phyloP scores from a whole-genome alignment of 805 yeast species.

The Myxozyma geophila region DNA sequence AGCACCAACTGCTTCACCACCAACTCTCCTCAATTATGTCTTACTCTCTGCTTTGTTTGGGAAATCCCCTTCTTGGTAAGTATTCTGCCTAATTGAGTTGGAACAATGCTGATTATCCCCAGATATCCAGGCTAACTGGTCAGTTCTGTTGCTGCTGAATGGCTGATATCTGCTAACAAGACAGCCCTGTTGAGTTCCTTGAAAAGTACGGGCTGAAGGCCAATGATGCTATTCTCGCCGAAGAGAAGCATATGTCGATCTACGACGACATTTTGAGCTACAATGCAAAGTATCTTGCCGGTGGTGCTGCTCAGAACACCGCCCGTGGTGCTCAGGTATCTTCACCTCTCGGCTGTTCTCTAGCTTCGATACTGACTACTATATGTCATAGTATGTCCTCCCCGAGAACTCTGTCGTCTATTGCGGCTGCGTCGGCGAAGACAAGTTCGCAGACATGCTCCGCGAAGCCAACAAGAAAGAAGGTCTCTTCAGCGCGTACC shows the following conservation, averaged over 20 bases:
- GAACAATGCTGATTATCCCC: constrained; percentile 4
- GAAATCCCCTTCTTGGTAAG: constrained; percentile 39
- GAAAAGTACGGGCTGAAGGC: constrained; percentile 82
- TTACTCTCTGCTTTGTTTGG: constrained; percentile 34
- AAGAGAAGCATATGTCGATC: constrained; percentile 83
- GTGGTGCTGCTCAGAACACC: constrained; percentile 99
- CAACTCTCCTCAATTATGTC: constrained; percentile 22
- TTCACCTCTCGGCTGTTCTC: neutral
- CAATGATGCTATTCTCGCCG: constrained; percentile 90
- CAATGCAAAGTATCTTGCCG: constrained; percentile 79
- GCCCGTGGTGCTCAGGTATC: constrained; percentile 90
- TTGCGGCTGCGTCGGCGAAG: constrained; percentile 96
- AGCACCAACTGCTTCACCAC: neutral
- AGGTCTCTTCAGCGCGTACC: constrained; percentile 86
- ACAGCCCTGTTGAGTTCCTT: constrained; percentile 47
- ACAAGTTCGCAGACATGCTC: constrained; percentile 80
- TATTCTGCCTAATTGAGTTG: neutral
- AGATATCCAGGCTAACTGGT: constrained; percentile 39
- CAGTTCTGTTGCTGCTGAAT: constrained; percentile 1
- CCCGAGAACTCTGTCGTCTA: constrained; percentile 84
- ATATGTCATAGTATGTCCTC: constrained; percentile 57
- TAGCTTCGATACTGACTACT: neutral
- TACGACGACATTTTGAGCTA: constrained; percentile 72
- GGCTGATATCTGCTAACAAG: neutral
- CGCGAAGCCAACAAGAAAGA: constrained; percentile 81